phyloP scores from a whole-genome alignment of 106 monocot genomes.

The Triglochin maritima region DNA sequence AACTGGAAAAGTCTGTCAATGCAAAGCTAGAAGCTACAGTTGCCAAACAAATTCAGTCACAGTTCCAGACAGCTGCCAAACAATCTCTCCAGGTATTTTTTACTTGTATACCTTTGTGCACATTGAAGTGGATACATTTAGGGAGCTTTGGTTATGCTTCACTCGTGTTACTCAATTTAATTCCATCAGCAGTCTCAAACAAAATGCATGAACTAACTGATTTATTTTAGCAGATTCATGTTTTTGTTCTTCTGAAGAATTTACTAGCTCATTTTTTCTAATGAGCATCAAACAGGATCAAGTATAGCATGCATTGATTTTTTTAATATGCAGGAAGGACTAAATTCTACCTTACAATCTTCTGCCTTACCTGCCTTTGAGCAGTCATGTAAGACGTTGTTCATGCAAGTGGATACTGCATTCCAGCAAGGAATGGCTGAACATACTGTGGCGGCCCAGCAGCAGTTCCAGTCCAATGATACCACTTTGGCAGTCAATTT shows the following conservation, averaged over 20 bases:
- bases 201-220: no score
- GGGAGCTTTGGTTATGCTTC: no score
- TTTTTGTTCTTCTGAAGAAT: no score
- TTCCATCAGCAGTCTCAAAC: no score
- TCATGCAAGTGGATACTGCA: slow-evolving; percentile 69
- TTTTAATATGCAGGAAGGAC: slow-evolving; percentile 37
- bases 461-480: slow-evolving; percentile 57
- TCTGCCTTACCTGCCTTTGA: slow-evolving; percentile 88
- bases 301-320: no score
- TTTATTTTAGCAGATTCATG: no score
- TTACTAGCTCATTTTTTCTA: no score
- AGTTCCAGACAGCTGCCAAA: slow-evolving; percentile 86
- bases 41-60: slow-evolving; percentile 74
- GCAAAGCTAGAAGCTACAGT: slow-evolving; percentile 80
- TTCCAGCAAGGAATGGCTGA: slow-evolving; percentile 92
- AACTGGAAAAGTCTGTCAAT: slow-evolving; percentile 73
- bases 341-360: slow-evolving; percentile 56
- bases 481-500: background rate
- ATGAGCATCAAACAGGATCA: no score
- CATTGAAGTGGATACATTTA: no score
- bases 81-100: slow-evolving; percentile 74
- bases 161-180: no score
- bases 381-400: slow-evolving; percentile 67
- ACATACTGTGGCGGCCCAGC: slow-evolving; percentile 53
- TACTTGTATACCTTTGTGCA: no score